Base-by-base conservation (phyloP, 179 eudicot species). In the Beta lomatogona region DNA sequence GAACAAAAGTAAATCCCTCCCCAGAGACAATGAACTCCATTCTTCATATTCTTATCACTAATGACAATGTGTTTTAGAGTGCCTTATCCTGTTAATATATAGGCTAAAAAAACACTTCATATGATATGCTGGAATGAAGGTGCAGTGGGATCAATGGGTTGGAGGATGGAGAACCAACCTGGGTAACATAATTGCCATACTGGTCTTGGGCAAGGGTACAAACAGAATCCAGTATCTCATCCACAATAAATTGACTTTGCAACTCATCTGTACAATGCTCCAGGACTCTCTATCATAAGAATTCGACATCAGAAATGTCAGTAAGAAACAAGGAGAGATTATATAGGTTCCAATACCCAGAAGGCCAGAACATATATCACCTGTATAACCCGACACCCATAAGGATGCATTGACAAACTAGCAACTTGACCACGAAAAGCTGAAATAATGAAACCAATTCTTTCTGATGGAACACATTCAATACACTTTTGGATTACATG, bases 321-420 rank as follows among this genome's bases (percentile, higher is more conserved):
- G 74, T 59, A 70, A 21, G n/a, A 81, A 61, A 77, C 13, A 69
- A 57, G 15, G 48, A 55, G 28, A 25, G 15, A 3, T 16, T 59
- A 16, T n/a, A 41, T 2, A 25, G 45, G 72, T 50, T 65, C 57
- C 21, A 36, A 61, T 55, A 71, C 10, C 73, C 5, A 6, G 28
- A 25, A 25, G 28, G 28, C 28, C 28, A 25, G 52, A 78, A 76
- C 21, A 66, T 16, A 46, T 31, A 64, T 64, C 54, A 94, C 98
- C 97, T 95, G 98, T 81, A 95, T 92, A 83, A 95, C 98, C 77
- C 97, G 97, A 67, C 98, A 95, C 81, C 97, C 98, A 89, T 95
- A 95, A 7, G 98, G 98, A 89, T 94, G 98, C 84, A 87, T 93
- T 9, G 98, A 93, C 58, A 95, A 92, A 58, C 64, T 80, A 67